A percentile compares a stretch with the other conserved stretches of the same genome.
Conservation (phyloP, 495 filamentous ascomycete species). For the Lophiostoma macrostomum region DNA sequence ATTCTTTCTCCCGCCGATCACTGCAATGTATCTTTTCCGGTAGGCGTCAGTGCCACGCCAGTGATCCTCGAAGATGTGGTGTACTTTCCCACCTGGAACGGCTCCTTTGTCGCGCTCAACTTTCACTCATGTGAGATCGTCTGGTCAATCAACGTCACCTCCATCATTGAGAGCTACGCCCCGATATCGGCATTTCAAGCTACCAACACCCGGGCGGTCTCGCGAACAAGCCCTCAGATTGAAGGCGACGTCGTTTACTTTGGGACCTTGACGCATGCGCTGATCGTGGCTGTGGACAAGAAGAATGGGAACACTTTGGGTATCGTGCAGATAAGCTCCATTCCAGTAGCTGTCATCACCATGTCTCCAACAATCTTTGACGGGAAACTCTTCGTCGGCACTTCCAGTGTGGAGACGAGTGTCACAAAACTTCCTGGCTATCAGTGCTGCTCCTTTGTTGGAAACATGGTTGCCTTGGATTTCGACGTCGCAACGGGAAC, state of each 20-base stretch:
- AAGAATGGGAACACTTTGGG: conserved; percentile 33
- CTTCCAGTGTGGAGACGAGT: conserved; percentile 38
- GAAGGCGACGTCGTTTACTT: conserved; percentile 39
- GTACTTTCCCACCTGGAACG: conserved; percentile 44
- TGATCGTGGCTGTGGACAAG: conserved; percentile 40
- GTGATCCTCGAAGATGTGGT: conserved; percentile 30
- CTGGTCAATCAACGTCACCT: conserved; percentile 39
- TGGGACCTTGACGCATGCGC: conserved; percentile 39
- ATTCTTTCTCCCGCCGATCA: conserved; percentile 1
- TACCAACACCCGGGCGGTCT: conserved; percentile 8
- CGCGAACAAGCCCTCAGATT: conserved; percentile 34
- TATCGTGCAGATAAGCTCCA: conserved; percentile 34
- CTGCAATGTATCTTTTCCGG: conserved; percentile 9
- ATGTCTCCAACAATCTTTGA: conserved; percentile 36
- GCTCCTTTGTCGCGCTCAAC: conserved; percentile 41
- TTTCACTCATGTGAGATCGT: conserved; percentile 37
- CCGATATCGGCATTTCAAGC: conserved; percentile 17
- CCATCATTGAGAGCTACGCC: conserved; percentile 31
- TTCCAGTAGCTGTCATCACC: conserved; percentile 39
- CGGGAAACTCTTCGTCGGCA: conserved; percentile 37
- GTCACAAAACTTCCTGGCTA: conserved; percentile 28
- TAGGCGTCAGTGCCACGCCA: conserved; percentile 40
- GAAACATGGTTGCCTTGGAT: conserved; percentile 36
- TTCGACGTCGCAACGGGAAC: conserved; percentile 15
- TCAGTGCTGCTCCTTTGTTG: conserved; percentile 42